A percentile compares a stretch with the other conserved stretches of the same genome.
Evolutionary conservation across 345 rosid species (phyloP).

Genomic region (Linum lewisii): DNA sequence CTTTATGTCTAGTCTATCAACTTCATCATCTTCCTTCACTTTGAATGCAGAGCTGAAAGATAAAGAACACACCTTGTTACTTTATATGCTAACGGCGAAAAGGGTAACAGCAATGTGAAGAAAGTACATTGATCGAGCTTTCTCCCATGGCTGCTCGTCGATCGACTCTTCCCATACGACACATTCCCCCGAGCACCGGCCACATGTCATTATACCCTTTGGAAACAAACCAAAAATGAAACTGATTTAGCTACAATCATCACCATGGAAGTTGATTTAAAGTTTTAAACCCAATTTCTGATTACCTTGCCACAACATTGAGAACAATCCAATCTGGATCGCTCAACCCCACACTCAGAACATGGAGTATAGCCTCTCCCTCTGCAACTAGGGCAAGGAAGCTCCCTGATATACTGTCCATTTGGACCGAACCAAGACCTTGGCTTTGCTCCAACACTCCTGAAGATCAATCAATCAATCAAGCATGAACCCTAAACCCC

Average conservation of each 20-base stretch:
- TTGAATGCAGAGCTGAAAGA: conserved; percentile 52
- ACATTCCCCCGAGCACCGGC: conserved; percentile 72
- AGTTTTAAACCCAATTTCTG: neutral
- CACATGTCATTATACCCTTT: conserved; percentile 83
- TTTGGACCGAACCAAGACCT: conserved; percentile 94
- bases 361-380: conserved; percentile 94
- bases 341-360: conserved; percentile 72
- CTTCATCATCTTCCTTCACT: conserved; percentile 77
- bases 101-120: neutral
- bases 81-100: no score
- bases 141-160: conserved; percentile 94
- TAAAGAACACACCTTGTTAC: neutral
- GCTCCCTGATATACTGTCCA: conserved; percentile 87
- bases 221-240: neutral
- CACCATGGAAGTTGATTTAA: no score
- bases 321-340: conserved; percentile 54
- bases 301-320: conserved; percentile 78
- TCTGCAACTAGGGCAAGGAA: conserved; percentile 88
- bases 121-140: conserved; percentile 70
- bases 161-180: conserved; percentile 94
- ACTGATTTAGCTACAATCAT: no score
- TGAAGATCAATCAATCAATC: conserved; percentile 22
- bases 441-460: conserved; percentile 45
- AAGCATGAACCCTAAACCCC: neutral
- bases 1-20: conserved; percentile 62